Evolutionary conservation across 345 rosid species (phyloP).

Genomic region (Psidium guajava): DNA sequence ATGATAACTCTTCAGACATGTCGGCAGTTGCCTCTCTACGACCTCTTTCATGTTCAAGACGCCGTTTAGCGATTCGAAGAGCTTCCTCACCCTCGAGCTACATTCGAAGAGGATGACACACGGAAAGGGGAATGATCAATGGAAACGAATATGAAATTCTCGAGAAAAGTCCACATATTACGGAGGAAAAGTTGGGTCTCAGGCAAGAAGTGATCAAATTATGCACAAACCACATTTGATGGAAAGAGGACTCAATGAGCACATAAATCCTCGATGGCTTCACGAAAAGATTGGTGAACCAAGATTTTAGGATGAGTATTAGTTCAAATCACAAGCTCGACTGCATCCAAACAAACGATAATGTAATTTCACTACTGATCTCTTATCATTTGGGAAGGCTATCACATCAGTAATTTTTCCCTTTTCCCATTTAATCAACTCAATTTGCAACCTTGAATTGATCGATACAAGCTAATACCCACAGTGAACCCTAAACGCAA

Average conservation of each 20-base stretch:
- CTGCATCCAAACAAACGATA: background rate
- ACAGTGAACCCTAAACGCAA: background rate
- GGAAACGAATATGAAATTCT: background rate
- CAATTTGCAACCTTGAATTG: background rate
- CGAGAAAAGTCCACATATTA: background rate
- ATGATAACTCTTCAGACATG: conserved; percentile 38
- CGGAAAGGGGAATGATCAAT: background rate
- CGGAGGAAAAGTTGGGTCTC: background rate
- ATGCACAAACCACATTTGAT: background rate
- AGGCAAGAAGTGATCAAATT: background rate
- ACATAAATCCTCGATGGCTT: background rate
- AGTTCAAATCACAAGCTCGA: background rate
- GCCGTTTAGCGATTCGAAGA: conserved; percentile 27
- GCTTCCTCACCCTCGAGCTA: conserved; percentile 45
- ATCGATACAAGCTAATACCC: background rate
- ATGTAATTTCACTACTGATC: background rate
- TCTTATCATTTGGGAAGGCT: background rate
- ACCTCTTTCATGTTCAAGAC: conserved; percentile 37
- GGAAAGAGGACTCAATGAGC: background rate
- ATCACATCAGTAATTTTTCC: background rate
- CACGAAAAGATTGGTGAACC: background rate
- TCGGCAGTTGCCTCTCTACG: conserved; percentile 47
- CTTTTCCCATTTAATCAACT: background rate
- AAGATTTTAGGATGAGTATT: background rate
- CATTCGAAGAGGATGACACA: background rate